Percentiles rank a stretch among this genome's conserved stretches.
Evolutionary conservation across 352 stramenopile species (phyloP).

Genomic region (Phytophthora multivora): DNA sequence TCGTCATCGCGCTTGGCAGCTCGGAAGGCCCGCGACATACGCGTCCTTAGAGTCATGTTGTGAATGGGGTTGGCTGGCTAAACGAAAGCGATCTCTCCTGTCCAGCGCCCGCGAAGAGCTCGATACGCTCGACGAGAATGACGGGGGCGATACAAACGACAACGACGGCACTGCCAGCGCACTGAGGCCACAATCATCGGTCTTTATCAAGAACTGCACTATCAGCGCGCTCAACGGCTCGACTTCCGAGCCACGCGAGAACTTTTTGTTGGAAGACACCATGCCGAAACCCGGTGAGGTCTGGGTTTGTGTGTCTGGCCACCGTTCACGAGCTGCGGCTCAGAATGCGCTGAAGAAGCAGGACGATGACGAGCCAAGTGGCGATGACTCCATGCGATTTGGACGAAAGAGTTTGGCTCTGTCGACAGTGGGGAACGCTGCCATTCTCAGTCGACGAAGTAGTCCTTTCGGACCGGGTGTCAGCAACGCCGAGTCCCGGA

Average conservation of each 20-base stretch:
- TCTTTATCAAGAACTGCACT: conserved; percentile 65
- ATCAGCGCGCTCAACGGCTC: conserved; percentile 54
- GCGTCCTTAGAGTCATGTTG: conserved; percentile 46
- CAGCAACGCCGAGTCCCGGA: conserved; percentile 30
- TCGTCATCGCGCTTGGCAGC: conserved; percentile 63
- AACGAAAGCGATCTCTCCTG: conserved; percentile 1
- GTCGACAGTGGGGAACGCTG: conserved; percentile 25
- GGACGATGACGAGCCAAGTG: conserved; percentile 10
- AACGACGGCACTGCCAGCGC: conserved; percentile 21
- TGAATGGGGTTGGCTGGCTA: conserved; percentile 36
- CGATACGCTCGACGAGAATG: conserved; percentile 7
- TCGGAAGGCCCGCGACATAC: conserved; percentile 61
- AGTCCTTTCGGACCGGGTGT: conserved; percentile 29
- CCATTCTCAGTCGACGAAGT: conserved; percentile 39
- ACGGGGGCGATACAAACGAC: conserved; percentile 3
- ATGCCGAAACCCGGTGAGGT: conserved; percentile 82
- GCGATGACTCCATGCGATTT: conserved; percentile 9
- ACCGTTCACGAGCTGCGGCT: conserved; percentile 46
- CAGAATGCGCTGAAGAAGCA: conserved; percentile 40
- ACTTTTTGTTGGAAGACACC: conserved; percentile 71
- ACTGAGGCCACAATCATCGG: conserved; percentile 18
- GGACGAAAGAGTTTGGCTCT: conserved; percentile 27
- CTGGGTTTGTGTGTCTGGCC: conserved; percentile 67
- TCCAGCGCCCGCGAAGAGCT: conserved; percentile 21
- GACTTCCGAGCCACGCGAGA: conserved; percentile 45